Conservation (phyloP, 768 basidiomycete species). For the Pholiota molesta region DNA sequence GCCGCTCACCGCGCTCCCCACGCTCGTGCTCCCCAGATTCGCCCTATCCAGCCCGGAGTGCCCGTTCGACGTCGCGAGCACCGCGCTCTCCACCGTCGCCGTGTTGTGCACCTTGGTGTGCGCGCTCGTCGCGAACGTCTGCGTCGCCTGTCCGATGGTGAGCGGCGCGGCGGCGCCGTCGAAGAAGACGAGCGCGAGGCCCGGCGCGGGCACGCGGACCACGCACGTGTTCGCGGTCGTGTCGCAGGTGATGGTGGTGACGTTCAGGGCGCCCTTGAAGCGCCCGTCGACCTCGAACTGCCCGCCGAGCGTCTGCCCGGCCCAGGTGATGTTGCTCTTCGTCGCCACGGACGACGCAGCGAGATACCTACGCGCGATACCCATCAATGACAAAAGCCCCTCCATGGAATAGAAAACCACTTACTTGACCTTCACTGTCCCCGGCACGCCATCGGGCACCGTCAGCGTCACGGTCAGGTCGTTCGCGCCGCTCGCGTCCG, state of each 20-base stretch:
- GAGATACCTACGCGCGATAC: conserved; percentile 47
- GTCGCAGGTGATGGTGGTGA: conserved; percentile 66
- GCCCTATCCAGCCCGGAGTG: conserved; percentile 29
- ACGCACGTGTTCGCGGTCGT: conserved; percentile 52
- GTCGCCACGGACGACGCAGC: conserved; percentile 56
- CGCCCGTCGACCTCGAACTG: conserved; percentile 71
- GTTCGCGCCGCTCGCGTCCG: conserved; percentile 58
- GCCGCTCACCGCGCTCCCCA: conserved; percentile 20
- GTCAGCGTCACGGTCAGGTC: conserved; percentile 47
- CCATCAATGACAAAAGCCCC: background rate
- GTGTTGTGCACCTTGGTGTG: conserved; percentile 59
- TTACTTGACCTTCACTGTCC: conserved; percentile 56
- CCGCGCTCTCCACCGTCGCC: conserved; percentile 53
- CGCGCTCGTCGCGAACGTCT: conserved; percentile 61
- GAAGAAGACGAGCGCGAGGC: conserved; percentile 77
- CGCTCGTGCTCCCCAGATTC: conserved; percentile 28
- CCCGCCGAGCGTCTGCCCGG: conserved; percentile 71
- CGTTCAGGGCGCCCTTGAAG: conserved; percentile 52
- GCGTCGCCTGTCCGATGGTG: conserved; percentile 25
- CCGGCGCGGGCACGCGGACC: conserved; percentile 69
- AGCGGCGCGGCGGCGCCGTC: conserved; percentile 25
- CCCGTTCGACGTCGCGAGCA: conserved; percentile 59
- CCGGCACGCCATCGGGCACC: conserved; percentile 49
- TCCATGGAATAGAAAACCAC: conserved; percentile 10
- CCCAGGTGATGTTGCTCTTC: conserved; percentile 76